Evolutionary conservation across 768 basidiomycete genomes (phyloP).

Genomic region (Tricholoma matsutake): DNA sequence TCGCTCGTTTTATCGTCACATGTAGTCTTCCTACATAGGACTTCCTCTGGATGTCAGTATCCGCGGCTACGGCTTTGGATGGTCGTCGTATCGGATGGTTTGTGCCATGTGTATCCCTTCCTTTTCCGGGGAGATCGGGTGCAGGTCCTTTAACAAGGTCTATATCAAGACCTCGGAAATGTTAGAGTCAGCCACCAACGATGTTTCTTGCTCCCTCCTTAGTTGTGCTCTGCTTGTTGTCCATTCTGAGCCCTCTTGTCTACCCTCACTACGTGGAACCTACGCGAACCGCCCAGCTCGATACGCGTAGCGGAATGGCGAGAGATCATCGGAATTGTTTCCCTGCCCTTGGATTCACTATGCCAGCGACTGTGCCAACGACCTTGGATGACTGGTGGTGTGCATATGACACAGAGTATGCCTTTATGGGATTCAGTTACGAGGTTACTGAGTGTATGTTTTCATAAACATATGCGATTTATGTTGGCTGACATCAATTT

Average conservation of each 20-base stretch:
- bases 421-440: constrained; percentile 76
- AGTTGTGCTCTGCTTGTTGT: neutral
- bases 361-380: constrained; percentile 48
- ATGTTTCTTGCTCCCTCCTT: neutral
- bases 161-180: neutral
- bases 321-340: constrained; percentile 18
- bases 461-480: constrained; percentile 3
- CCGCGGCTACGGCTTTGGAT: constrained; percentile 7
- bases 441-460: constrained; percentile 61
- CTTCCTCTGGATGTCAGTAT: neutral
- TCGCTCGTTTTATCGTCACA: neutral
- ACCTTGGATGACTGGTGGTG: constrained; percentile 64
- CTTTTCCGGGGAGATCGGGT: neutral
- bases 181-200: neutral
- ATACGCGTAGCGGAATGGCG: neutral
- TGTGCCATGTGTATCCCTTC: constrained; percentile 1
- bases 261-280: constrained; percentile 10
- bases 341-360: constrained; percentile 28
- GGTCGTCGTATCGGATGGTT: constrained; percentile 6
- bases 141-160: neutral
- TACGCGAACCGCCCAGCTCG: constrained; percentile 8
- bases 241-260: neutral
- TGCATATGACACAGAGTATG: constrained; percentile 58
- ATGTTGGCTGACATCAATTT: constrained; percentile 1
- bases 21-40: neutral